A percentile compares a stretch with the other conserved stretches of the same genome.
phyloP scores from a whole-genome alignment of 2,329 filamentous ascomycete species.

The Zelopaecilomyces penicillatus region DNA sequence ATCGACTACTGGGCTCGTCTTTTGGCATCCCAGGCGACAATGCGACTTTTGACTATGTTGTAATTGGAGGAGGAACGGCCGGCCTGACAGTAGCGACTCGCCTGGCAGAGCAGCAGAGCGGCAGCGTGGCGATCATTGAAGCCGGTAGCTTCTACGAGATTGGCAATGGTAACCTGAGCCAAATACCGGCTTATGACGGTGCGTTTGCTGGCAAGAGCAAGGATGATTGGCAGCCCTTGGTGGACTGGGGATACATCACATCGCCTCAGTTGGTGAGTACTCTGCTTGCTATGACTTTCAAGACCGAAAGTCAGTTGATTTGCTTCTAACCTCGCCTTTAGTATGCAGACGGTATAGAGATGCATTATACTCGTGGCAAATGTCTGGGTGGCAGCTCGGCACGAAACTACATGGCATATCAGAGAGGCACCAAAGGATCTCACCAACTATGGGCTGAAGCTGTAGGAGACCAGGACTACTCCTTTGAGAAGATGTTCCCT shows the following conservation, averaged over 20 bases:
- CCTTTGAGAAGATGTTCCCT: slow-evolving; percentile 21
- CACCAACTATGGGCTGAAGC: slow-evolving; percentile 23
- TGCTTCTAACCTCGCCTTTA: neutral
- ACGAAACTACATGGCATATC: slow-evolving; percentile 21
- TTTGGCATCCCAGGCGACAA: slow-evolving; percentile 12
- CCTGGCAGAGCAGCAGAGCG: slow-evolving; percentile 19
- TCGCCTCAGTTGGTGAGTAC: slow-evolving; percentile 1
- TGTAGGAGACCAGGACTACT: slow-evolving; percentile 22
- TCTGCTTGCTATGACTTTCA: too few species aligned
- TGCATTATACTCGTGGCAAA: slow-evolving; percentile 25
- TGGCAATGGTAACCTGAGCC: slow-evolving; percentile 13
- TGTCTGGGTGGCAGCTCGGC: slow-evolving; percentile 22
- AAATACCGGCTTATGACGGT: slow-evolving; percentile 5
- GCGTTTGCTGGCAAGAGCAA: slow-evolving; percentile 10
- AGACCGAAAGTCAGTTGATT: too few species aligned
- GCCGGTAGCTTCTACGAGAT: slow-evolving; percentile 7
- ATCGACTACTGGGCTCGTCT: slow-evolving; percentile 1
- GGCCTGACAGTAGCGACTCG: slow-evolving; percentile 1
- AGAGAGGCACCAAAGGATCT: slow-evolving; percentile 15
- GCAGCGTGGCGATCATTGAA: slow-evolving; percentile 21
- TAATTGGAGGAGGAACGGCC: slow-evolving; percentile 6
- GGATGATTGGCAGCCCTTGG: slow-evolving; percentile 14
- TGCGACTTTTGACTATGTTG: slow-evolving; percentile 9
- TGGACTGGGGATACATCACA: slow-evolving; percentile 21
- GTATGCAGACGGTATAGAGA: slow-evolving; percentile 6